These are phyloP conservation scores for Cairneyella variabilis DNA, from an alignment of 495 filamentous ascomycete species.

Conservation along the genomic window DNA sequence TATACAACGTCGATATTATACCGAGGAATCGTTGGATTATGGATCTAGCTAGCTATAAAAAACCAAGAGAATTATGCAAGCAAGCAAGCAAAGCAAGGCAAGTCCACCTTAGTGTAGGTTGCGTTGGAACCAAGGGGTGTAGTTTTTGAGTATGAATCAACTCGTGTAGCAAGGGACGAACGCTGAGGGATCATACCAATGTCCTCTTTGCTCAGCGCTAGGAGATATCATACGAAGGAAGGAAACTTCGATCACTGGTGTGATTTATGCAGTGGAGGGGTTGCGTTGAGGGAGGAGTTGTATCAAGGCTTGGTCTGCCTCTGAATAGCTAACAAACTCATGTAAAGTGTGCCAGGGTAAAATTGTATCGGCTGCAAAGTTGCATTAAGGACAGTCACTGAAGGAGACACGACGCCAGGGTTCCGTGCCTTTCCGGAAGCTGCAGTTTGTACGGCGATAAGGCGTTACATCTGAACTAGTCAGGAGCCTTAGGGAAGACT, in stretches of 20 bases:
- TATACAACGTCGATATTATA: conserved; percentile 8
- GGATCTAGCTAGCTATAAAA: conserved; percentile 8
- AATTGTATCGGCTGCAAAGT: conserved; percentile 1
- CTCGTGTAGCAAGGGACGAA: conserved; percentile 9
- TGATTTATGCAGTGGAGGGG: conserved; percentile 9
- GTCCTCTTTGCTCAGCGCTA: conserved; percentile 1
- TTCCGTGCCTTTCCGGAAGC: neutral
- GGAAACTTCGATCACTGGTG: conserved; percentile 6
- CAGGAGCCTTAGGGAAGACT: no score
- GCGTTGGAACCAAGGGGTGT: neutral
- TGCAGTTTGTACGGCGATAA: no score
- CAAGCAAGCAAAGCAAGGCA: conserved; percentile 16
- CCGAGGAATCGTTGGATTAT: conserved; percentile 7
- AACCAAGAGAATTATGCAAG: conserved; percentile 17
- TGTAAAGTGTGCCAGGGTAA: neutral
- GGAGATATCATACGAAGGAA: conserved; percentile 15
- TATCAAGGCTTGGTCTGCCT: conserved; percentile 9
- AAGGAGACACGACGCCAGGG: neutral
- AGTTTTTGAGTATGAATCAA: neutral
- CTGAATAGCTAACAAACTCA: conserved; percentile 6
- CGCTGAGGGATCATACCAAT: conserved; percentile 8
- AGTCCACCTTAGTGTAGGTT: conserved; percentile 11
- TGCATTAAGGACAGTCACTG: neutral
- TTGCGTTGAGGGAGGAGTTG: conserved; percentile 9
- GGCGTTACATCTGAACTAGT: no score